These are phyloP conservation scores for Hemisphaericaspora xylanilytica DNA, from an alignment of 1,139 yeast genomes.

Conservation along the genomic window DNA sequence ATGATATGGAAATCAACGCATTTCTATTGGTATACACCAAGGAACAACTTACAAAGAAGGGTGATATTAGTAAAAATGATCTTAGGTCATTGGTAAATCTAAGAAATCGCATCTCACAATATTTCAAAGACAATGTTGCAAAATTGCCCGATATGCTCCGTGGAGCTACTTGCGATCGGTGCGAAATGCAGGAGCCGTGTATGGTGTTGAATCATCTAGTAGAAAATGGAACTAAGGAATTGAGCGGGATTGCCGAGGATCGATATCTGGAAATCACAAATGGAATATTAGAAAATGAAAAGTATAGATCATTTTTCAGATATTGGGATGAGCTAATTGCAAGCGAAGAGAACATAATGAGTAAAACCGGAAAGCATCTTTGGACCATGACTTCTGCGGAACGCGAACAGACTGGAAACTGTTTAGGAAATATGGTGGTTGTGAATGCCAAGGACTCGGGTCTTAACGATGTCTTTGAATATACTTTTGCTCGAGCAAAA, in stretches of 20 bases:
- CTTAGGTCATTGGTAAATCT: conserved; percentile 62
- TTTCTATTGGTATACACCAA: conserved; percentile 77
- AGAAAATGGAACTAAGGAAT: conserved; percentile 54
- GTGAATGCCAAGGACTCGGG: conserved; percentile 29
- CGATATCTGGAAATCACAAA: conserved; percentile 47
- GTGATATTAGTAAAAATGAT: conserved; percentile 55
- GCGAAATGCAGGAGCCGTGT: conserved; percentile 62
- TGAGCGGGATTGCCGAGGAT: conserved; percentile 47
- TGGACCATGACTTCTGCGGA: conserved; percentile 64
- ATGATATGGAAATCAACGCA: conserved; percentile 61
- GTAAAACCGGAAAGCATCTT: conserved; percentile 55
- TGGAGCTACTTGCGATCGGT: conserved; percentile 62
- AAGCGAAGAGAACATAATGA: conserved; percentile 65
- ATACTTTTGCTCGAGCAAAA: conserved; percentile 37
- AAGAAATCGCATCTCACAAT: conserved; percentile 68
- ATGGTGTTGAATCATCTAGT: conserved; percentile 62
- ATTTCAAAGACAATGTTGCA: conserved; percentile 48
- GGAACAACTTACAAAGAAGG: conserved; percentile 51
- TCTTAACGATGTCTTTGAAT: conserved; percentile 24
- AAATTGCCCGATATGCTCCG: conserved; percentile 59
- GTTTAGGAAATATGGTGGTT: conserved; percentile 55
- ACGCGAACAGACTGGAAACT: conserved; percentile 46
- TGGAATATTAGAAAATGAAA: conserved; percentile 42
- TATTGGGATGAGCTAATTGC: conserved; percentile 76
- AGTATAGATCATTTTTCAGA: conserved; percentile 53